These are phyloP conservation scores for Gracilariopsis chorda DNA, from an alignment of 23 red algal species.

Conservation along the genomic window DNA sequence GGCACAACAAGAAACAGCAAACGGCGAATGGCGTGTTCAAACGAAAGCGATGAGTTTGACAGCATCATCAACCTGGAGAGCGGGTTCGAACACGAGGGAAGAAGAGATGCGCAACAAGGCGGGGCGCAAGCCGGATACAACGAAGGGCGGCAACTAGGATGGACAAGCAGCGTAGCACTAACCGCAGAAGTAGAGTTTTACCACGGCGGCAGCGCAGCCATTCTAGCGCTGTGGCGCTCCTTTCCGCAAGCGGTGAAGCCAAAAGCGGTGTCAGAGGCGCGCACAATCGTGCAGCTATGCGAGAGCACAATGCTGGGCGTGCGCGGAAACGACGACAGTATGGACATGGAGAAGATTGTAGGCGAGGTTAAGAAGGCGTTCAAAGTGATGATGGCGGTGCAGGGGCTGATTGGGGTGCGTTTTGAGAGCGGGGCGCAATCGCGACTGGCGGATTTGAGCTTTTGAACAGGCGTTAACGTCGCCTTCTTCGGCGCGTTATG, in stretches of 20 bases:
- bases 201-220: slow-evolving; percentile 21
- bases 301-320: not conserved
- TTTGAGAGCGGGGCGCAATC: not conserved
- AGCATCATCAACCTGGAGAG: not conserved
- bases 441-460: not conserved
- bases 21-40: not conserved
- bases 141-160: slow-evolving; percentile 2
- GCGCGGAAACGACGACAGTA: not conserved
- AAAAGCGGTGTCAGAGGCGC: not conserved
- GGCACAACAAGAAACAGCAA: not conserved
- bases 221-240: not conserved
- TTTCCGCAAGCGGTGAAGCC: not conserved
- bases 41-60: slow-evolving; percentile 15
- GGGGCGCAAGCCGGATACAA: not conserved
- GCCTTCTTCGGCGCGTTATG: not conserved
- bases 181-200: slow-evolving; percentile 43
- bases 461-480: not conserved
- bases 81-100: slow-evolving; percentile 13
- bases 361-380: not conserved
- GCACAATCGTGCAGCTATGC: not conserved
- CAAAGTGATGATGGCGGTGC: not conserved
- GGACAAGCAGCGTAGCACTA: not conserved
- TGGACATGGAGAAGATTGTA: slow-evolving; percentile 15
- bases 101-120: not conserved
- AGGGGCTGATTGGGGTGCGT: not conserved